Percentiles rank a stretch among this genome's conserved stretches.
phyloP scores from a whole-genome alignment of 108 stramenopile genomes.

The Parietichytrium sp. region DNA sequence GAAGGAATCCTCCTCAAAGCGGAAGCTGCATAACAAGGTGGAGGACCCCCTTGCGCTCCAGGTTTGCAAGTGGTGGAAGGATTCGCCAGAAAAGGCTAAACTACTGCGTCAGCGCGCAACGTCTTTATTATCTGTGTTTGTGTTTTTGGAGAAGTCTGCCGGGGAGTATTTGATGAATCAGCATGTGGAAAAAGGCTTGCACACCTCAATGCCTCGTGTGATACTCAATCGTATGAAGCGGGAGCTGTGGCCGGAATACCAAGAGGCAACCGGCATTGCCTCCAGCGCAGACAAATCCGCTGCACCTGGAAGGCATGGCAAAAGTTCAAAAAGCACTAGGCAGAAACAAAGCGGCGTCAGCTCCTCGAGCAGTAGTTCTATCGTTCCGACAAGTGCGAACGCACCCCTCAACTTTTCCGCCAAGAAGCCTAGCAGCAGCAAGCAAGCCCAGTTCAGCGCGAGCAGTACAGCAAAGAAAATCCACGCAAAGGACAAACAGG shows the following conservation, averaged over 20 bases:
- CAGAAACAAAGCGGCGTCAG: no score
- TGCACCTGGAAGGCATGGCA: no score
- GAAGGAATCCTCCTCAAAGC: no score
- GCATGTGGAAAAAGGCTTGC: background rate
- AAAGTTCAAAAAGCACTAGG: no score
- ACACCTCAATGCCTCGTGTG: background rate
- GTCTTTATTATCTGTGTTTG: background rate
- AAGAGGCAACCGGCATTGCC: conserved; percentile 6
- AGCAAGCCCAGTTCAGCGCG: no score
- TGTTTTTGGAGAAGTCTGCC: background rate
- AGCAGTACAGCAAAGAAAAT: no score
- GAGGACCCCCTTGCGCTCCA: background rate
- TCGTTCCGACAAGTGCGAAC: no score
- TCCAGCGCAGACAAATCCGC: no score
- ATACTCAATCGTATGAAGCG: background rate
- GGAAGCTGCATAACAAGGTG: no score
- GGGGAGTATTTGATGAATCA: background rate
- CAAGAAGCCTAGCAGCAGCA: no score
- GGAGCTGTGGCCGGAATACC: background rate
- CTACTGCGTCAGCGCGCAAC: background rate
- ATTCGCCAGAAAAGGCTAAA: background rate
- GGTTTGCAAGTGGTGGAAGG: conserved; percentile 25
- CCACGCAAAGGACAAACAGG: background rate
- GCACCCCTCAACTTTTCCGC: no score
- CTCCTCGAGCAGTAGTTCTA: no score